Evolutionary conservation across 2,329 filamentous ascomycete genomes (phyloP), one percentile per base, ranked within the genome.

Genomic region (Fusarium dimerum): DNA sequence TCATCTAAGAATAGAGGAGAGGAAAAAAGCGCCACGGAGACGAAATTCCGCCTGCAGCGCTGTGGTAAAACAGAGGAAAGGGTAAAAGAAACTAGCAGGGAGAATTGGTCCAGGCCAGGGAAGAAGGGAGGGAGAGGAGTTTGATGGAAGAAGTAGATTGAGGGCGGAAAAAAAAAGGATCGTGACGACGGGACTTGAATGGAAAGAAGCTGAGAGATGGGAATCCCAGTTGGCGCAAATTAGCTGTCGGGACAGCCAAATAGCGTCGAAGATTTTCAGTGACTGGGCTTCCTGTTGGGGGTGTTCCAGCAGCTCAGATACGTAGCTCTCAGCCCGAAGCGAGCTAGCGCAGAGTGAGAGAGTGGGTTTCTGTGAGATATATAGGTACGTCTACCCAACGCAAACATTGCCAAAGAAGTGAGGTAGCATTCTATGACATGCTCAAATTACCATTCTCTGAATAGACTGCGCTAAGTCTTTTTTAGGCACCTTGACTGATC

Each of bases 181-280:
- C 62, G 62, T 62, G 61, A 65, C 51, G n/a, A n/a, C n/a, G n/a
- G n/a, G 50, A 53, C 42, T 50, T 59, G 18, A 54, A 62, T 49
- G 39, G 60, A 52, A 54, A 54, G 50, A 56, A 61, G 58, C 60
- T 54, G 59, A 60, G 60, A 63, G 58, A 64, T 52, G 59, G 55
- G 57, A 61, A 56, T 55, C 48, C 57, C 56, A 32, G 30, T 62
- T 64, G 64, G 64, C 64, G 64, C 64, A 66, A 66, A 66, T 66
- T 66, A 66, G 55, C 57, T 61, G 55, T 55, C 61, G 51, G 55
- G 48, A 32, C 30, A 32, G 30, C 30, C 30, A 32, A 32, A 66
- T 64, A 65, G 64, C 64, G 64, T 61, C 52, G 56, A 63, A 59
- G 58, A 53, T n/a, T 61, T 62, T 63, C 63, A 57, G 60, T 50